Percentiles rank a stretch among this genome's conserved stretches.
These are phyloP conservation scores for Tricholoma flavovirens DNA, from an alignment of 768 basidiomycete species.

Conservation along the genomic window DNA sequence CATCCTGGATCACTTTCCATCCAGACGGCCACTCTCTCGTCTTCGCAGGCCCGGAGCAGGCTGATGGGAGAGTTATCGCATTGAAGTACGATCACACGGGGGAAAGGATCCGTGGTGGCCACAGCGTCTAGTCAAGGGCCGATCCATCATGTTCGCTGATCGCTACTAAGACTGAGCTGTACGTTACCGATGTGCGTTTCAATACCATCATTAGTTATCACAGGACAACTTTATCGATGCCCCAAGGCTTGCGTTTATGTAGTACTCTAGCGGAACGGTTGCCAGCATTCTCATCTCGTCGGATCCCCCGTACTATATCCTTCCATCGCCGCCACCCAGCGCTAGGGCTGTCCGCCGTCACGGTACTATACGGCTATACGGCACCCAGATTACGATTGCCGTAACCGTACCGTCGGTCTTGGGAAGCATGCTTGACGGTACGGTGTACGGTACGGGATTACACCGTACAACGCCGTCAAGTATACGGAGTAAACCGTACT, in stretches of 20 bases:
- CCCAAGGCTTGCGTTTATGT: too few relatives aligned
- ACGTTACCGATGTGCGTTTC: conserved; percentile 70
- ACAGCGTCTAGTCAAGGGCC: conserved; percentile 50
- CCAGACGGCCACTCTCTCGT: conserved; percentile 52
- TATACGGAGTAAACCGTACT: too few relatives aligned
- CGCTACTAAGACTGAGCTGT: conserved; percentile 49
- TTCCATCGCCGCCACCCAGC: conserved; percentile 24
- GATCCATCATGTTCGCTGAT: conserved; percentile 60
- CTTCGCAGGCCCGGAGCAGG: conserved; percentile 61
- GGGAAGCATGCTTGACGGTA: too few relatives aligned
- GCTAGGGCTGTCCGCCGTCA: too few relatives aligned
- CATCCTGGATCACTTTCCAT: conserved; percentile 72
- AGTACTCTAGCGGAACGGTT: conserved; percentile 70
- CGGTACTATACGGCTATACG: too few relatives aligned
- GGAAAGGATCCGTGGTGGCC: conserved; percentile 45
- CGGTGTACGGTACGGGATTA: too few relatives aligned
- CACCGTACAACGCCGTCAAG: too few relatives aligned
- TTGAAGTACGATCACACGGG: conserved; percentile 52
- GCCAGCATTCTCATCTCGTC: conserved; percentile 50
- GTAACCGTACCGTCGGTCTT: too few relatives aligned
- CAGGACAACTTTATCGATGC: too few relatives aligned
- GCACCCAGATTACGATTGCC: too few relatives aligned
- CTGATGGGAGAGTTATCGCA: conserved; percentile 58
- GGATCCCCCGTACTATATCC: conserved; percentile 41
- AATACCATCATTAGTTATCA: too few relatives aligned